Base-by-base conservation (phyloP, 169 alveolate genomes). In the Eimeria falciformis region DNA sequence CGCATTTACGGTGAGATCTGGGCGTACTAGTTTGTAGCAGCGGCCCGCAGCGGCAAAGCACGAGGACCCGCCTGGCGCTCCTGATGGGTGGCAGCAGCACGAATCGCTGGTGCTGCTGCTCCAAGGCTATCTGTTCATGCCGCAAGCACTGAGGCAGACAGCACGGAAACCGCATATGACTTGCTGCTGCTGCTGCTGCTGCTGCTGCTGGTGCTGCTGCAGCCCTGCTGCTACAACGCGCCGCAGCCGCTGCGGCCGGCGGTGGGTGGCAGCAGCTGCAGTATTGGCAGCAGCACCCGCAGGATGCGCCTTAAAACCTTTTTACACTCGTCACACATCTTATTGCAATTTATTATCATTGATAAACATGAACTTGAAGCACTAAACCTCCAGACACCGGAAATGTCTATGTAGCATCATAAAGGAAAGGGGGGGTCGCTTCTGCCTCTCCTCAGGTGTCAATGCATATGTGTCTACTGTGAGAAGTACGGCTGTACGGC, bases 261-360 rank as follows among this genome's bases (percentile, higher is more conserved):
- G 89, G 89, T 81, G 89, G 89, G 89, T 81, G 89, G 75, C 89
- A 55, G 89, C 89, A 81, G 75, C 89, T 33, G 89, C 89, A 55
- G 89, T 53, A 50, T 53, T 75, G 40, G 33, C 27, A 50, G 55
- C 75, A 55, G 89, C 75, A 45, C 43, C 40, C 17, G 25, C 75
- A 65, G 65, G 25, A 21, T 33, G 62, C 27, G 45, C 50, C 27
- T 55, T 81, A 37, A 55, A 65, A 14, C 33, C 14, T n/a, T 7
- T 21, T 81, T 65, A 50, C 89, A 17, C n/a, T 55, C 58, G 17
- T 23, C 17, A 4, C 40, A 25, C 33, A 9, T 17, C 56, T 50
- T 55, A 27, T 33, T 81, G 71, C 75, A 50, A 43, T 55, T 81
- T 56, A 3, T 33, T 81, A 18, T 55, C 25, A 29, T 33, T 53